Base-by-base conservation (phyloP, 176 grass and related monocot species). In the Avena insularis region DNA sequence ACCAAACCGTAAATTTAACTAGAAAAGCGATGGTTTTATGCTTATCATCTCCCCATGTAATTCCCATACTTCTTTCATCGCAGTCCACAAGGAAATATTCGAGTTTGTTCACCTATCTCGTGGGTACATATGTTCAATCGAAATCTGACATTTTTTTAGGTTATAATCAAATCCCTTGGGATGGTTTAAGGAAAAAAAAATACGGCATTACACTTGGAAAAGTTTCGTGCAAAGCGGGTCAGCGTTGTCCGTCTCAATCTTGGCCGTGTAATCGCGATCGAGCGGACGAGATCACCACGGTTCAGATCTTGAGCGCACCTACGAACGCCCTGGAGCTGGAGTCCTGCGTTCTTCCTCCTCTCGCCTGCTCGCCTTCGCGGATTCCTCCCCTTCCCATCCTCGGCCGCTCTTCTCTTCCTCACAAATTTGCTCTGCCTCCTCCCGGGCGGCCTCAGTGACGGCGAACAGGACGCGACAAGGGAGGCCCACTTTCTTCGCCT, bases 271-370 rank as follows among this genome's bases (percentile, higher is more conserved):
- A 29, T 12, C 4, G 16, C 75, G 50, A 77, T 57, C 75, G 9
- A 56, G 29, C 75, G 75, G 50, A 56, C 16, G 29, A 20, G 50
- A 56, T 35, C 4, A 9, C 56, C 8, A 19, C 29, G 6, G 49
- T 77, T 77, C 9, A 33, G 74, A 77, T 77, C 50, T 77, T 77
- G 74, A 55, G 49, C 73, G 23, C 33, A 35, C 38, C 47, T 17
- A 75, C 5, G 72, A 63, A 29, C 48, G 19, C 43, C 21, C 53
- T 48, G 46, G 46, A 48, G 46, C 46, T 48, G 46, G 46, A 48
- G 46, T 48, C 46, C 46, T 56, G 53, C 15, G 5, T 77, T 57
- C 56, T 61, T 58, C 40, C n/a, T 8, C 14, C 20, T 50, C 46
- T 75, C 20, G 35, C 58, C 40, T 33, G 12, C 59, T 73, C 4